Percentiles rank a stretch among this genome's conserved stretches.
These are phyloP conservation scores for Colletotrichum cuscutae DNA, from an alignment of 2,329 filamentous ascomycete genomes.

Conservation along the genomic window DNA sequence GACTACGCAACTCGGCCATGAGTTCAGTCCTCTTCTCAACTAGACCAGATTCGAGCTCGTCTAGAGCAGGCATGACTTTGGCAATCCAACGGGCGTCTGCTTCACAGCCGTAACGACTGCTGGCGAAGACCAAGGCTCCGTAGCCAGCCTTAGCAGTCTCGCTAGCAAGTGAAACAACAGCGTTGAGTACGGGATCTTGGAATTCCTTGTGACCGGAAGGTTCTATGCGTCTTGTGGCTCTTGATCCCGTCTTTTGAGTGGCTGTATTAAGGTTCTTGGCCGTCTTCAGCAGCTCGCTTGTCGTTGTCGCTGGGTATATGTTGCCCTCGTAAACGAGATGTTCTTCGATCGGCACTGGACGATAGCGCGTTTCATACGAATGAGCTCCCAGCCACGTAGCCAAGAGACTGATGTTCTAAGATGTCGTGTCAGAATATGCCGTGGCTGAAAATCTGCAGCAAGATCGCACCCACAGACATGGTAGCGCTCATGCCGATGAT, in stretches of 20 bases:
- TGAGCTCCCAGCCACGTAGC: slow-evolving; percentile 77
- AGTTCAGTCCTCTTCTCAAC: slow-evolving; percentile 71
- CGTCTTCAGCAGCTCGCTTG: slow-evolving; percentile 67
- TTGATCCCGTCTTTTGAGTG: slow-evolving; percentile 46
- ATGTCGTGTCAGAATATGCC: not conserved
- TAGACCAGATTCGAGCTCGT: slow-evolving; percentile 57
- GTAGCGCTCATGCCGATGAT: slow-evolving; percentile 86
- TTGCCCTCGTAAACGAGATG: slow-evolving; percentile 77
- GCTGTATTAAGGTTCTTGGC: slow-evolving; percentile 59
- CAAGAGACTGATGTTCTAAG: slow-evolving; percentile 74
- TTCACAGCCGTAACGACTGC: slow-evolving; percentile 75
- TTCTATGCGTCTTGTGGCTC: slow-evolving; percentile 60
- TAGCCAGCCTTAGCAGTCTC: slow-evolving; percentile 77
- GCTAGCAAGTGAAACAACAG: slow-evolving; percentile 75
- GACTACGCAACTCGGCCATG: slow-evolving; percentile 72
- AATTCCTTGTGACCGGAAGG: slow-evolving; percentile 70
- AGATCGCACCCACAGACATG: slow-evolving; percentile 64
- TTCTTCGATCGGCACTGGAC: slow-evolving; percentile 80
- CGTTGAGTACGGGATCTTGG: slow-evolving; percentile 72
- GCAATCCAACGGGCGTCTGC: slow-evolving; percentile 75
- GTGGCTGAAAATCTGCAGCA: not conserved
- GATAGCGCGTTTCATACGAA: slow-evolving; percentile 78
- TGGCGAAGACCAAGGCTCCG: slow-evolving; percentile 79
- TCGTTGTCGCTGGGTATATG: slow-evolving; percentile 72
- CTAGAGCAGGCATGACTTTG: slow-evolving; percentile 67